A percentile compares a stretch with the other conserved stretches of the same genome.
Conservation (phyloP, 352 stramenopile species). For the Globisporangium viniferum region DNA sequence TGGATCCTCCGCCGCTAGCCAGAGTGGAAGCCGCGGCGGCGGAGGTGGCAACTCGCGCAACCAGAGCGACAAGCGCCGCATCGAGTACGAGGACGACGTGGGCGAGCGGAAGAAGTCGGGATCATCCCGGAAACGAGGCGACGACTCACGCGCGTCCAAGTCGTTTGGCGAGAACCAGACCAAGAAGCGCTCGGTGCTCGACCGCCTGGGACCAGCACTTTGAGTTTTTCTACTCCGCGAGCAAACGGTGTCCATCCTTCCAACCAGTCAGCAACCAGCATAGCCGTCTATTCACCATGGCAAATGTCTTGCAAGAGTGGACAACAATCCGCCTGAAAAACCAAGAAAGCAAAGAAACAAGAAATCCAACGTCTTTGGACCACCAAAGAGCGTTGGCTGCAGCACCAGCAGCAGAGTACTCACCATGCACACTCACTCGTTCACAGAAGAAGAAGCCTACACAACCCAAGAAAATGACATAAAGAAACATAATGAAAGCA, state of each 20-base stretch:
- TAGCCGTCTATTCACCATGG: not conserved
- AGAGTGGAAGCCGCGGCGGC: conserved; percentile 18
- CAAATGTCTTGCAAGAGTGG: not conserved
- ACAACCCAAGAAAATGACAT: conserved; percentile 1
- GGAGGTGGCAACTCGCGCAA: conserved; percentile 9
- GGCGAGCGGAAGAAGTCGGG: conserved; percentile 24
- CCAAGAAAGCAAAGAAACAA: conserved; percentile 2
- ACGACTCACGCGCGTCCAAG: conserved; percentile 32
- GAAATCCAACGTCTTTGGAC: not conserved
- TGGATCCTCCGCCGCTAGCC: not conserved
- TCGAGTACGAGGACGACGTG: conserved; percentile 51
- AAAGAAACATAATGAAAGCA: conserved; percentile 3
- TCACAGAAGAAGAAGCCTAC: not conserved
- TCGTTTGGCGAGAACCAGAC: conserved; percentile 49
- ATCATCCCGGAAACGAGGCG: conserved; percentile 15
- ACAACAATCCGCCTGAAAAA: not conserved
- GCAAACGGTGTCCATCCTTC: not conserved
- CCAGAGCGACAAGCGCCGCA: conserved; percentile 44
- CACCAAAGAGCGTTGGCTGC: not conserved
- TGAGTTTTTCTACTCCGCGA: conserved; percentile 15
- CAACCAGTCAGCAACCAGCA: not conserved
- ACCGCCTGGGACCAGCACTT: conserved; percentile 74
- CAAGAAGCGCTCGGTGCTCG: conserved; percentile 84
- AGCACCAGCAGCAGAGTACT: too few relatives aligned
- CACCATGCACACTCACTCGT: not conserved